phyloP scores from a whole-genome alignment of 139 green algal genomes.

The Penium margaritaceum region DNA sequence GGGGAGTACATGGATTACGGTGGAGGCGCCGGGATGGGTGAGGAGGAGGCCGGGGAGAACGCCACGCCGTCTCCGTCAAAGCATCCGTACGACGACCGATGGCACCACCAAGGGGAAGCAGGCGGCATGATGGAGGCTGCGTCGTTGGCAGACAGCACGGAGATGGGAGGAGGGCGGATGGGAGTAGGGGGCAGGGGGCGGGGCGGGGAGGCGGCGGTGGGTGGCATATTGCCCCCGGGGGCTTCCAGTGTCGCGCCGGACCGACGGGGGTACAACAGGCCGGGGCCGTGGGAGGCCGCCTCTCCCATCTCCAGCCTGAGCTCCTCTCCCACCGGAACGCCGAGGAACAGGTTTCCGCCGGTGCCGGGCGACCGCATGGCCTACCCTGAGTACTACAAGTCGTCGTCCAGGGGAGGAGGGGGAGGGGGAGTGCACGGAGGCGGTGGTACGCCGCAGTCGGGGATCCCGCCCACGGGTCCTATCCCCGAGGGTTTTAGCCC shows the following conservation, averaged over 20 bases:
- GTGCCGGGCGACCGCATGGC: not conserved
- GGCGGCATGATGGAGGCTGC: too few relatives aligned
- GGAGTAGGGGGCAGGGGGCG: not conserved
- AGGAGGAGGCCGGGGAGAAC: not conserved
- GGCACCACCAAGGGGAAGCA: too few relatives aligned
- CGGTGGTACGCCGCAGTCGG: not conserved
- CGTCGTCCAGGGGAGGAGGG: not conserved
- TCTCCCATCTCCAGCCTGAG: not conserved
- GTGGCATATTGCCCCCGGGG: too few relatives aligned
- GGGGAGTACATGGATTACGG: not conserved
- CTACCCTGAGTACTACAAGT: not conserved
- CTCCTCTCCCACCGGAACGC: not conserved
- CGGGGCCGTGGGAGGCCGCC: not conserved
- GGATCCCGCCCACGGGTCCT: not conserved
- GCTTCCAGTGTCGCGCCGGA: too few relatives aligned
- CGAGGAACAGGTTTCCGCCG: not conserved
- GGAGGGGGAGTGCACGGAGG: not conserved
- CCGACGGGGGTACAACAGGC: too few relatives aligned
- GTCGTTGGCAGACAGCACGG: not conserved
- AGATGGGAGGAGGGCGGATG: not conserved
- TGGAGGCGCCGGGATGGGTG: not conserved
- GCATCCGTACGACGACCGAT: too few relatives aligned
- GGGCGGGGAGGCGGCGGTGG: not conserved
- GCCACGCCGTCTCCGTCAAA: too few relatives aligned
- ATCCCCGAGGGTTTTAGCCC: slow-evolving; percentile 7